phyloP scores from a whole-genome alignment of 768 basidiomycete species.

The Suillus alpinus region DNA sequence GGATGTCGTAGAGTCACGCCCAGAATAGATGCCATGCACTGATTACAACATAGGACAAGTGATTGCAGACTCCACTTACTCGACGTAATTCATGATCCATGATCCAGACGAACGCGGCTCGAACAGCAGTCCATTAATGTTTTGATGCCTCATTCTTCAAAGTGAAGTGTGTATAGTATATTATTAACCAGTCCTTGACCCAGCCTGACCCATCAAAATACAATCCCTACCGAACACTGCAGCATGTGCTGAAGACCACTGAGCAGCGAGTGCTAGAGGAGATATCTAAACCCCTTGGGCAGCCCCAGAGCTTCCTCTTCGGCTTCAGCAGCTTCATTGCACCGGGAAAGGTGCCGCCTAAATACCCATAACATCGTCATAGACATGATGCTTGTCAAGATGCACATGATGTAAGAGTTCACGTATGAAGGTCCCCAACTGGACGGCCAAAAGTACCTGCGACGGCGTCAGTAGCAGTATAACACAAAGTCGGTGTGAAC shows the following conservation, averaged over 20 bases:
- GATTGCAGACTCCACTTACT: not conserved
- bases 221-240: not conserved
- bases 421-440: conserved; percentile 69
- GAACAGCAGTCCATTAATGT: not conserved
- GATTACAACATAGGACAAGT: not conserved
- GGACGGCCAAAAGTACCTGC: conserved; percentile 62
- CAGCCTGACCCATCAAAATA: not conserved
- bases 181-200: not conserved
- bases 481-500: conserved; percentile 25
- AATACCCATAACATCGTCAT: conserved; percentile 50
- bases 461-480: not conserved
- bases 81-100: not conserved
- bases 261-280: conserved; percentile 30
- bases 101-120: not conserved
- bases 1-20: not conserved
- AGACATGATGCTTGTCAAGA: conserved; percentile 48
- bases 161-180: not conserved
- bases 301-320: conserved; percentile 35
- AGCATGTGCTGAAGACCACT: not conserved
- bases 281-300: conserved; percentile 42
- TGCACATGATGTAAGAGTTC: conserved; percentile 71
- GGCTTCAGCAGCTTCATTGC: conserved; percentile 38
- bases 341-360: conserved; percentile 37
- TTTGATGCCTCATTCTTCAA: not conserved
- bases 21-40: not conserved